A percentile compares a stretch with the other conserved stretches of the same genome.
Evolutionary conservation across 352 stramenopile genomes (phyloP).

Genomic region (Phytopythium montanum): DNA sequence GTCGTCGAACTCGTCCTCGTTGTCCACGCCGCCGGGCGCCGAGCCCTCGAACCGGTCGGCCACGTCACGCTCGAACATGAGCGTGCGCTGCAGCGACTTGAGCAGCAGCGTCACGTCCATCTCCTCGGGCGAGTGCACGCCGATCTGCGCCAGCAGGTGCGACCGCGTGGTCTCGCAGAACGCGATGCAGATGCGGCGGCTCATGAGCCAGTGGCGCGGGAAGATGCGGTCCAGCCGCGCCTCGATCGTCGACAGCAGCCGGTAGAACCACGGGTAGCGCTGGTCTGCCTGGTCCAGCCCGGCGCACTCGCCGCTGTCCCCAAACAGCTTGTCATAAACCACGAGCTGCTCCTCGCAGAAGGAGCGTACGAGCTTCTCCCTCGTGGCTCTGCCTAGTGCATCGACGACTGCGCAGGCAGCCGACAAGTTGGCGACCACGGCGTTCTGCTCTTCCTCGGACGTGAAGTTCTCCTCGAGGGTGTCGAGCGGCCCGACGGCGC

Average conservation of each 20-base stretch:
- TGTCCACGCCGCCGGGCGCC: conserved; percentile 32
- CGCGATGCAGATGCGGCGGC: conserved; percentile 88
- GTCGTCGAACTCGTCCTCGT: conserved; percentile 66
- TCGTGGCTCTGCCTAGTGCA: conserved; percentile 59
- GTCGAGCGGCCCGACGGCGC: conserved; percentile 72
- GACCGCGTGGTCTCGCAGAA: conserved; percentile 90
- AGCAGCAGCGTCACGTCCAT: conserved; percentile 72
- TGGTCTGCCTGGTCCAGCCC: conserved; percentile 62
- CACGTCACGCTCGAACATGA: conserved; percentile 80
- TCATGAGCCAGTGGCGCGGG: conserved; percentile 95
- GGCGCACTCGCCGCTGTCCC: conserved; percentile 43
- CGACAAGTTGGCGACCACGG: conserved; percentile 67
- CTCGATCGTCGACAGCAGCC: conserved; percentile 59
- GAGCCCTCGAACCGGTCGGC: conserved; percentile 63
- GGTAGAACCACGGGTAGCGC: conserved; percentile 82
- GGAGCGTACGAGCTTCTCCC: conserved; percentile 64
- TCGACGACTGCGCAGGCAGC: conserved; percentile 65
- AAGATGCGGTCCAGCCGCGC: conserved; percentile 93
- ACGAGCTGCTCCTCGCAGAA: conserved; percentile 71
- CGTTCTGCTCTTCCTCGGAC: conserved; percentile 55
- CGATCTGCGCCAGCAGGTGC: conserved; percentile 68
- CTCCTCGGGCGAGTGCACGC: conserved; percentile 60
- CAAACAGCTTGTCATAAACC: conserved; percentile 64
- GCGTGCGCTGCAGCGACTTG: conserved; percentile 62
- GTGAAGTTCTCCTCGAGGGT: conserved; percentile 72